A percentile compares a stretch with the other conserved stretches of the same genome.
Evolutionary conservation across 352 stramenopile species (phyloP).

Genomic region (Pelagophyceae sp.): DNA sequence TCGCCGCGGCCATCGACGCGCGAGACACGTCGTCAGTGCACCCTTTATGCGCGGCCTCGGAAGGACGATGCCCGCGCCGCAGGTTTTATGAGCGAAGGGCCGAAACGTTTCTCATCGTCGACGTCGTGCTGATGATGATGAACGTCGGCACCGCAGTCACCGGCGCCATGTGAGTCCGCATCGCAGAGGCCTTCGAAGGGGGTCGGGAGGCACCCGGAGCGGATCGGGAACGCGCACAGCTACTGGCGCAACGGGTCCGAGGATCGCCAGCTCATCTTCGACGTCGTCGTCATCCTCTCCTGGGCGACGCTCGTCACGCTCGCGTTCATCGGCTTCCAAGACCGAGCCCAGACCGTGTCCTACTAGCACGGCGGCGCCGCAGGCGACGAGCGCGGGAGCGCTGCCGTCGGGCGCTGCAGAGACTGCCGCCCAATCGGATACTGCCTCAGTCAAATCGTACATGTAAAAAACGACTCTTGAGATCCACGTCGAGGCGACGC

Average conservation of each 20-base stretch:
- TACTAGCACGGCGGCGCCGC: neutral
- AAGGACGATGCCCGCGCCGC: no score
- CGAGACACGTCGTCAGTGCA: slow-evolving; percentile 10
- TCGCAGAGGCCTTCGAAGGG: neutral
- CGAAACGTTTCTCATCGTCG: slow-evolving; percentile 1
- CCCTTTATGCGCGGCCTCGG: no score
- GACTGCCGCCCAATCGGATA: no score
- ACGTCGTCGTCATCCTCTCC: slow-evolving; percentile 5
- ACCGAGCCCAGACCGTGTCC: neutral
- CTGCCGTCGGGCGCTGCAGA: no score
- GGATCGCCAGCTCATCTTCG: neutral
- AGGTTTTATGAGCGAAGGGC: neutral
- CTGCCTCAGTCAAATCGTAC: no score
- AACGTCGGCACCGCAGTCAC: slow-evolving; percentile 2
- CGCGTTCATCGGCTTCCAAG: neutral
- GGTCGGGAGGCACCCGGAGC: neutral
- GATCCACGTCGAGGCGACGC: no score
- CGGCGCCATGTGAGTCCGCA: neutral
- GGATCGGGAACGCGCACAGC: no score
- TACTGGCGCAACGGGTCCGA: neutral
- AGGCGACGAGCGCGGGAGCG: neutral
- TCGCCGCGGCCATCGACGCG: neutral
- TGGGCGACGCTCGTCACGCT: neutral
- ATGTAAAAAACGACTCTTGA: no score
- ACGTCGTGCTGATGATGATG: neutral